Percentiles rank a stretch among this genome's conserved stretches.
These are phyloP conservation scores for Phytophthora chlamydospora DNA, from an alignment of 352 stramenopile species.

Conservation along the genomic window DNA sequence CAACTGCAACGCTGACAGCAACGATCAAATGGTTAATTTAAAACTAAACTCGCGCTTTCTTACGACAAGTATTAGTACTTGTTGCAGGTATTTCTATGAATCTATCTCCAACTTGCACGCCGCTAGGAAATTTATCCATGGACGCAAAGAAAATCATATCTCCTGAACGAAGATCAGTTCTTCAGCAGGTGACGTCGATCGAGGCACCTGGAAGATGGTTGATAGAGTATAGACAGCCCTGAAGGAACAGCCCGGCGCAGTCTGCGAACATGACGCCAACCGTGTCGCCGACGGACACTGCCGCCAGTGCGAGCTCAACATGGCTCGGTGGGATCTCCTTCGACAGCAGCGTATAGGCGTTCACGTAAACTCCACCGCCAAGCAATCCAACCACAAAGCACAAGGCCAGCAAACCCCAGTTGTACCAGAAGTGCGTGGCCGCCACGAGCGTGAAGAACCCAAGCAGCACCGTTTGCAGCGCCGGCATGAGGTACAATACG, in stretches of 20 bases:
- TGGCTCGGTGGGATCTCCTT: conserved; percentile 70
- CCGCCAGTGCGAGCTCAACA: conserved; percentile 88
- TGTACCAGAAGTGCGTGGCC: conserved; percentile 85
- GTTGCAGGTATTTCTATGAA: too few species aligned
- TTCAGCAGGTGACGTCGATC: conserved; percentile 61
- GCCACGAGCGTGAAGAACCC: conserved; percentile 89
- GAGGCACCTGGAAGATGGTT: conserved; percentile 72
- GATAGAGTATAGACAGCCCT: conserved; percentile 92
- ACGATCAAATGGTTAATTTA: too few species aligned
- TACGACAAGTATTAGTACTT: too few species aligned
- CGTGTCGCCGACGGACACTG: conserved; percentile 90
- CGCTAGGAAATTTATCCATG: too few species aligned
- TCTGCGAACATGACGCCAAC: conserved; percentile 92
- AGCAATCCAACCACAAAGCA: conserved; percentile 91
- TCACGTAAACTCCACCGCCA: conserved; percentile 91
- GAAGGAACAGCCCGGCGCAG: conserved; percentile 87
- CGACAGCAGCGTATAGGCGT: conserved; percentile 91
- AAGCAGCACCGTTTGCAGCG: conserved; percentile 86
- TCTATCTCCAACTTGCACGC: too few species aligned
- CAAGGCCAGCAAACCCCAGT: conserved; percentile 78
- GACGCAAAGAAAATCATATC: too few species aligned
- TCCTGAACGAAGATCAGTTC: too few species aligned
- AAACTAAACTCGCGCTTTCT: too few species aligned
- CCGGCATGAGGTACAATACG: conserved; percentile 90
- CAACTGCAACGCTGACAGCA: too few species aligned